These are phyloP conservation scores for Fusarium burgessii DNA, from an alignment of 2,329 filamentous ascomycete species.

Conservation along the genomic window DNA sequence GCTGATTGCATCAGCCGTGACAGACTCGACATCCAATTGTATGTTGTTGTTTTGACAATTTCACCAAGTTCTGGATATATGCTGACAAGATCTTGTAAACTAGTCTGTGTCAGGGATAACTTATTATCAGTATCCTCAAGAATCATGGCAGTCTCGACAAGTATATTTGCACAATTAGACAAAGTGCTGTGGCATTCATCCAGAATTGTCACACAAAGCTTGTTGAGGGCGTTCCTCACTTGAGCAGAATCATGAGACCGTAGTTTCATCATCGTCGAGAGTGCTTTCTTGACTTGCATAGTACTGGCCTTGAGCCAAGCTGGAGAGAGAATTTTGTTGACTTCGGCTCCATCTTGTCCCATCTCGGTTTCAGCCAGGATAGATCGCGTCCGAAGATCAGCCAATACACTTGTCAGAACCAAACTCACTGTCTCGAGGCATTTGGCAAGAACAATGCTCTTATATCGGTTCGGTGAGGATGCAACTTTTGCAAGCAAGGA, in stretches of 20 bases:
- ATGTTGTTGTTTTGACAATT: conserved; percentile 75
- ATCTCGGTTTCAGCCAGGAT: conserved; percentile 55
- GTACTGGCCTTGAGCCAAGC: conserved; percentile 85
- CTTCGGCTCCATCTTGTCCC: conserved; percentile 38
- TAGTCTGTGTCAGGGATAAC: conserved; percentile 57
- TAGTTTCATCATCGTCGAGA: conserved; percentile 81
- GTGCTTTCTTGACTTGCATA: conserved; percentile 83
- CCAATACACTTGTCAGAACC: conserved; percentile 66
- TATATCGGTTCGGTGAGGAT: conserved; percentile 72
- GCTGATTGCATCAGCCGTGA: conserved; percentile 85
- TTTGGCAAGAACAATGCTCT: conserved; percentile 69
- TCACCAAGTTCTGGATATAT: conserved; percentile 73
- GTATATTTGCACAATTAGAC: conserved; percentile 73
- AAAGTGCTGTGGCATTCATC: conserved; percentile 84
- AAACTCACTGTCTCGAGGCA: conserved; percentile 69
- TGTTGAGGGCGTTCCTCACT: conserved; percentile 75
- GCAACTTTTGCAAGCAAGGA: conserved; percentile 83
- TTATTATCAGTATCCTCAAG: conserved; percentile 66
- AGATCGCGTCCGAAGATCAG: conserved; percentile 66
- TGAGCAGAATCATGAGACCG: conserved; percentile 76
- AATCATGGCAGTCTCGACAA: conserved; percentile 85
- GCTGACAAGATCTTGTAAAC: conserved; percentile 70
- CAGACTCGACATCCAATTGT: conserved; percentile 84
- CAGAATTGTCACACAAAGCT: conserved; percentile 79
- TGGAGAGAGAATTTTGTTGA: conserved; percentile 57